These are phyloP conservation scores for Phytophthora tentaculata DNA, from an alignment of 352 stramenopile genomes.

Conservation along the genomic window DNA sequence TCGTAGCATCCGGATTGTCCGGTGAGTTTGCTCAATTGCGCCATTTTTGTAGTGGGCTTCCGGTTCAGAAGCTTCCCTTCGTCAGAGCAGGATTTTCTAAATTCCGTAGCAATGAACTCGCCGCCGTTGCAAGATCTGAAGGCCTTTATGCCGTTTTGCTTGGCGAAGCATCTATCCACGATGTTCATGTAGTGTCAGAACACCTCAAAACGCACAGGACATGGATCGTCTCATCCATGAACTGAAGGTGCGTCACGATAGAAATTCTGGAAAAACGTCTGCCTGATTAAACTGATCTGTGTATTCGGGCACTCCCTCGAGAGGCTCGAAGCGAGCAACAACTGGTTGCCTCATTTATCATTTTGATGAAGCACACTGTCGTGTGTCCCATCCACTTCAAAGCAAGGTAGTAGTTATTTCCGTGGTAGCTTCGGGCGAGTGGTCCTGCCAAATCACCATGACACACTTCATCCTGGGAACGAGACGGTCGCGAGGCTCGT, in stretches of 20 bases:
- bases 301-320: too few relatives aligned
- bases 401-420: slow-evolving; percentile 7
- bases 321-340: too few relatives aligned
- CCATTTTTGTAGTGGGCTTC: slow-evolving; percentile 27
- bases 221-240: too few relatives aligned
- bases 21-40: slow-evolving; percentile 6
- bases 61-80: not conserved
- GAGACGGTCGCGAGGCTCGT: not conserved
- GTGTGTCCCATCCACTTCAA: slow-evolving; percentile 21
- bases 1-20: not conserved
- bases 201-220: too few relatives aligned
- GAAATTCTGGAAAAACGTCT: too few relatives aligned
- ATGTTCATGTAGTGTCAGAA: slow-evolving; percentile 1
- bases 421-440: slow-evolving; percentile 11
- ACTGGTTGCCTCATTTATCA: slow-evolving; percentile 3
- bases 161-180: too few relatives aligned
- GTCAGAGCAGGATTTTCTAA: not conserved
- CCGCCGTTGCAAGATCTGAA: not conserved
- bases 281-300: too few relatives aligned
- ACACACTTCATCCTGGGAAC: slow-evolving; percentile 5
- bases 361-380: slow-evolving; percentile 11
- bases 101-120: not conserved
- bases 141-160: not conserved
- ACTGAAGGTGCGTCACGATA: too few relatives aligned
- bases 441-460: slow-evolving; percentile 5